Evolutionary conservation across 2,329 filamentous ascomycete genomes (phyloP).

Genomic region (Podosphaera aphanis): DNA sequence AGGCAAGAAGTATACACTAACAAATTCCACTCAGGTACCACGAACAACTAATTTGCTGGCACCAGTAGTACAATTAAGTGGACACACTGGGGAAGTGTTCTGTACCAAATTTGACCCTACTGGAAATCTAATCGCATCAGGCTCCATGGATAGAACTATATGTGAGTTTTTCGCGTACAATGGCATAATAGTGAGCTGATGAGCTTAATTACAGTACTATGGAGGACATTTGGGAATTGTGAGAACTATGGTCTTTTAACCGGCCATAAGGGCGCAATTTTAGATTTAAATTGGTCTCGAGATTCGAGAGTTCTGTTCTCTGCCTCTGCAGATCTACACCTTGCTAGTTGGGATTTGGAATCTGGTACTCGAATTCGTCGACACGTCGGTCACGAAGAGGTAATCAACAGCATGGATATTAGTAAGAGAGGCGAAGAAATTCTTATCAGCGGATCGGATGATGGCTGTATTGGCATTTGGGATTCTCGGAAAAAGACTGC

Average conservation of each 20-base stretch:
- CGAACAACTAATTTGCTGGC: constrained; percentile 68
- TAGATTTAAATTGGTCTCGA: constrained; percentile 90
- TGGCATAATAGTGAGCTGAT: constrained; percentile 6
- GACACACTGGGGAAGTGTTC: constrained; percentile 70
- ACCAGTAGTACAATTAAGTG: constrained; percentile 81
- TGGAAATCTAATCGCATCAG: constrained; percentile 74
- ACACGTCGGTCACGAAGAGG: constrained; percentile 80
- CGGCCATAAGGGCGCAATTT: constrained; percentile 73
- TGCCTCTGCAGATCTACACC: constrained; percentile 75
- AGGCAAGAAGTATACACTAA: constrained; percentile 8
- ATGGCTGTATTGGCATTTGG: constrained; percentile 87
- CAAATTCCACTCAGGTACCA: constrained; percentile 30
- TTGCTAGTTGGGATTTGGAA: constrained; percentile 87
- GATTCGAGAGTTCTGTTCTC: constrained; percentile 81
- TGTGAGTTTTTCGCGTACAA: constrained; percentile 27
- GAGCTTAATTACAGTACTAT: constrained; percentile 40
- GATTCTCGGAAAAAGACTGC: constrained; percentile 80
- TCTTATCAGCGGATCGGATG: constrained; percentile 75
- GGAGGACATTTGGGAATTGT: constrained; percentile 79
- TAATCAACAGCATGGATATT: constrained; percentile 82
- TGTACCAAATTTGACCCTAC: constrained; percentile 72
- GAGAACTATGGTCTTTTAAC: constrained; percentile 80
- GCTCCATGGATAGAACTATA: constrained; percentile 83
- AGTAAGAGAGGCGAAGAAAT: constrained; percentile 78
- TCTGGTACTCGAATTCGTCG: constrained; percentile 78